phyloP scores from a whole-genome alignment of 1,284 basidiomycete genomes.

The Athelia psychrophila region DNA sequence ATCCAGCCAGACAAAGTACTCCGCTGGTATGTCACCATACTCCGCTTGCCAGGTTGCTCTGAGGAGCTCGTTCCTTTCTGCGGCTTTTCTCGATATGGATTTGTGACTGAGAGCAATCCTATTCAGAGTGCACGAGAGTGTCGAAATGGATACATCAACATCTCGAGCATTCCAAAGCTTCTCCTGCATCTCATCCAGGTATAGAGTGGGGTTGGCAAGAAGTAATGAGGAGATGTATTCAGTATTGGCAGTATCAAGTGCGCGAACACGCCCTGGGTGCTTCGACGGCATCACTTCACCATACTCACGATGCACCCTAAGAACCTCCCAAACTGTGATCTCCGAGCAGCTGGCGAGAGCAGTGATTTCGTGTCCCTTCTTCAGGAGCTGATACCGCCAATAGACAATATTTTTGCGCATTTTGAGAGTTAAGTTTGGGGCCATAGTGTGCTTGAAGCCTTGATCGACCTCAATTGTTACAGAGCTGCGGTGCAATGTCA shows the following conservation, averaged over 20 bases:
- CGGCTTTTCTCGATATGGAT: constrained; percentile 15
- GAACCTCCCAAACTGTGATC: not conserved
- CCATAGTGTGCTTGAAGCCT: too few relatives aligned
- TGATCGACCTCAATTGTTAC: too few relatives aligned
- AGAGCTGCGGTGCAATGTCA: too few relatives aligned
- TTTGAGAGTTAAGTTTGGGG: not conserved
- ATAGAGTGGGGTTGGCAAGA: constrained; percentile 10
- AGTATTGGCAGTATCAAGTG: constrained; percentile 12
- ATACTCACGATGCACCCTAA: not conserved
- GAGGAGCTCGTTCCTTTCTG: constrained; percentile 23
- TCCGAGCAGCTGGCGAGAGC: not conserved
- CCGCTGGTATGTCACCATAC: constrained; percentile 16
- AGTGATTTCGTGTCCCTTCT: not conserved
- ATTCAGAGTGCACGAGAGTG: constrained; percentile 7
- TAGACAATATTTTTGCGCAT: not conserved
- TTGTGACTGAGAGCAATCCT: constrained; percentile 17
- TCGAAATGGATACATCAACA: constrained; percentile 10
- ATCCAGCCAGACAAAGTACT: constrained; percentile 27
- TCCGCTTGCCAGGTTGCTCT: constrained; percentile 23
- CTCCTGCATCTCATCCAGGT: constrained; percentile 12
- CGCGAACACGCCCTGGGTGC: too few relatives aligned
- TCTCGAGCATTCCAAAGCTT: constrained; percentile 1
- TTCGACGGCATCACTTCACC: too few relatives aligned
- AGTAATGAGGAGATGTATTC: constrained; percentile 14
- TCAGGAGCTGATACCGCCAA: not conserved